Conservation (phyloP, 1,284 basidiomycete species). For the Dichomitus squalens region DNA sequence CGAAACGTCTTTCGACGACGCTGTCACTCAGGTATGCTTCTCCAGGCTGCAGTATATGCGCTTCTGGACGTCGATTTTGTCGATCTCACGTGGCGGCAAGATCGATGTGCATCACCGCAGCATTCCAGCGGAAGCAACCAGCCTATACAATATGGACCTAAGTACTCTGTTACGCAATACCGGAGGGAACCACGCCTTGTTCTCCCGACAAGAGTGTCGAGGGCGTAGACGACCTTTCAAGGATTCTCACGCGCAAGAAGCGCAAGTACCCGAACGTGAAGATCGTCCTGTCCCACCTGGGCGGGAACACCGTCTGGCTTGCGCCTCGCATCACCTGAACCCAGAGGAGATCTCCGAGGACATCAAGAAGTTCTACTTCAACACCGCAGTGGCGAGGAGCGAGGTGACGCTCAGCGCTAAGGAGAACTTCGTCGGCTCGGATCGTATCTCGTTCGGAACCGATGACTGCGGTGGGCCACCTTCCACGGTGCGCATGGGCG, state of each 20-base stretch:
- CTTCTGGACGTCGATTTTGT: too few species aligned
- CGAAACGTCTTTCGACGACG: background rate
- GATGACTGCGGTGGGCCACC: background rate
- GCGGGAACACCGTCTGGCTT: constrained; percentile 61
- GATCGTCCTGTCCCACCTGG: constrained; percentile 70
- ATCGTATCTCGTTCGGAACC: constrained; percentile 63
- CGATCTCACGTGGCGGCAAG: background rate
- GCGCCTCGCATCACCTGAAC: constrained; percentile 65
- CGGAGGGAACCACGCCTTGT: constrained; percentile 68
- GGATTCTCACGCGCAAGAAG: constrained; percentile 63
- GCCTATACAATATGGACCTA: too few species aligned
- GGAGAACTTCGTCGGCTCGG: constrained; percentile 47
- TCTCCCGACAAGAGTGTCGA: constrained; percentile 51
- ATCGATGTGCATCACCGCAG: too few species aligned
- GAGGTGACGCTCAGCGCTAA: constrained; percentile 51
- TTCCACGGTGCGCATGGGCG: too few species aligned
- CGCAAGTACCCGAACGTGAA: constrained; percentile 57
- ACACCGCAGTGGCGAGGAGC: constrained; percentile 64
- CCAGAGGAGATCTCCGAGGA: constrained; percentile 65
- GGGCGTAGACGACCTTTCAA: constrained; percentile 53
- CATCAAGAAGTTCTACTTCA: constrained; percentile 67
- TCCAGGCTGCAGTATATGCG: background rate
- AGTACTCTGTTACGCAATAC: too few species aligned
- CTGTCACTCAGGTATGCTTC: background rate
- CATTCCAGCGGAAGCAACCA: too few species aligned